Conservation (phyloP, 163 green algal genomes). For the Coccomyxa subellipsoidea region DNA sequence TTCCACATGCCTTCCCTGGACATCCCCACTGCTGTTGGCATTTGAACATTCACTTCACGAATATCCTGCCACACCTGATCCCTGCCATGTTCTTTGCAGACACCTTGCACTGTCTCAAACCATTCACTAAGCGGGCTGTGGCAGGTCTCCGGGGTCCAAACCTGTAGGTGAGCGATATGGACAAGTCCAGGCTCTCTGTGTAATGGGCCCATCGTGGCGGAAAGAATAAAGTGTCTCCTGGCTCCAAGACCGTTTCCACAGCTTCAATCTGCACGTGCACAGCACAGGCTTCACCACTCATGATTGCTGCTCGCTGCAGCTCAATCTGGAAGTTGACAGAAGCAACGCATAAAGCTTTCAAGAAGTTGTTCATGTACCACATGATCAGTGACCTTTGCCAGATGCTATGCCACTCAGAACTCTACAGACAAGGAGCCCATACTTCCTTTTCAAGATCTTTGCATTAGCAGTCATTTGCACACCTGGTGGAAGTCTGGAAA, state of each 20-base stretch:
- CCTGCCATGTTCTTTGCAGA: not conserved
- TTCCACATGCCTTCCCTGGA: too few species aligned
- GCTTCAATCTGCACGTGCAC: conserved; percentile 11
- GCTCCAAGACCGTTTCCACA: conserved; percentile 29
- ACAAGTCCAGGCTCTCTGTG: conserved; percentile 32
- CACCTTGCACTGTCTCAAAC: not conserved
- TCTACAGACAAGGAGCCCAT: not conserved
- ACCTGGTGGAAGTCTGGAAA: conserved; percentile 14
- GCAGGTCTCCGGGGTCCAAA: not conserved
- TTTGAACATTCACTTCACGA: too few species aligned
- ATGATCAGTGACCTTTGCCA: too few species aligned
- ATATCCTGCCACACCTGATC: not conserved
- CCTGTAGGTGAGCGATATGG: conserved; percentile 20
- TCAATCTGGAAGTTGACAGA: too few species aligned
- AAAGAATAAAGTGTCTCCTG: conserved; percentile 75
- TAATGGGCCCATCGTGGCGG: conserved; percentile 82
- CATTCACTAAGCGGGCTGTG: not conserved
- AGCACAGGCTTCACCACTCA: too few species aligned
- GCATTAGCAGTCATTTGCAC: too few species aligned
- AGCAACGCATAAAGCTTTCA: not conserved
- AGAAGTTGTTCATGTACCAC: too few species aligned
- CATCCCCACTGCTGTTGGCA: too few species aligned
- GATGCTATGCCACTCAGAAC: not conserved
- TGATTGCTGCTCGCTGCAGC: too few species aligned
- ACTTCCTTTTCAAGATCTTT: not conserved